Conservation (phyloP, 2,329 filamentous ascomycete genomes). For the Fusarium keratoplasticum region DNA sequence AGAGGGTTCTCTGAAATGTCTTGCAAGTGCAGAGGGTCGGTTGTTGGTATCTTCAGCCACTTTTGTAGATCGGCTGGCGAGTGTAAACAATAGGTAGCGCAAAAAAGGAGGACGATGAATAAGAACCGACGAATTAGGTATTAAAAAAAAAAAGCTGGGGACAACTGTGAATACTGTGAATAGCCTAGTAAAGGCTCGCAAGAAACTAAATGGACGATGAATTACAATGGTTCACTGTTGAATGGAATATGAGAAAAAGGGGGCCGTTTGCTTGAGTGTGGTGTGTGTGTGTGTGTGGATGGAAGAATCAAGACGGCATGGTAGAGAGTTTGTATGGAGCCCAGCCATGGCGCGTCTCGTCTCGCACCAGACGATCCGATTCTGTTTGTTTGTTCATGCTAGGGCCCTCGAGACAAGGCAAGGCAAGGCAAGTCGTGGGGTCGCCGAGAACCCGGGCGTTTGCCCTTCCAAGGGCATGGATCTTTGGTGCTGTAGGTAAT, state of each 20-base stretch:
- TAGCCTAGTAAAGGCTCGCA: constrained; percentile 6
- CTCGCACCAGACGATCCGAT: constrained; percentile 34
- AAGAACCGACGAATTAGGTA: background rate
- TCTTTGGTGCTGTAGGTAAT: background rate
- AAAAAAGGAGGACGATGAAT: constrained; percentile 16
- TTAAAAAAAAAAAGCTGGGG: background rate
- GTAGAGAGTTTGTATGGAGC: constrained; percentile 30
- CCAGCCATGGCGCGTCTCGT: constrained; percentile 32
- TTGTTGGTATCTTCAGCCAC: constrained; percentile 14
- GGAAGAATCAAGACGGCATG: constrained; percentile 19
- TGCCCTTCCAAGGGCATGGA: background rate
- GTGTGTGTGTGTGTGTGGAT: constrained; percentile 21
- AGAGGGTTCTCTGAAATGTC: constrained; percentile 30
- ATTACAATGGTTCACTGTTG: constrained; percentile 19
- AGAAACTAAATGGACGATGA: background rate
- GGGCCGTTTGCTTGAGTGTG: constrained; percentile 13
- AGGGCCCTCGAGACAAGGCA: background rate
- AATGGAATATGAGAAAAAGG: constrained; percentile 21
- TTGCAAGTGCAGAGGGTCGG: constrained; percentile 11
- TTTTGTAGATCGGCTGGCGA: constrained; percentile 5
- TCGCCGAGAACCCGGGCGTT: constrained; percentile 37
- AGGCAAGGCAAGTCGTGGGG: constrained; percentile 18
- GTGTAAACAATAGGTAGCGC: constrained; percentile 19
- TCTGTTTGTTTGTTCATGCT: constrained; percentile 17
- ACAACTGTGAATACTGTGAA: background rate